A percentile compares a stretch with the other conserved stretches of the same genome.
phyloP scores from a whole-genome alignment of 2,329 filamentous ascomycete genomes.

The Oidium heveae region DNA sequence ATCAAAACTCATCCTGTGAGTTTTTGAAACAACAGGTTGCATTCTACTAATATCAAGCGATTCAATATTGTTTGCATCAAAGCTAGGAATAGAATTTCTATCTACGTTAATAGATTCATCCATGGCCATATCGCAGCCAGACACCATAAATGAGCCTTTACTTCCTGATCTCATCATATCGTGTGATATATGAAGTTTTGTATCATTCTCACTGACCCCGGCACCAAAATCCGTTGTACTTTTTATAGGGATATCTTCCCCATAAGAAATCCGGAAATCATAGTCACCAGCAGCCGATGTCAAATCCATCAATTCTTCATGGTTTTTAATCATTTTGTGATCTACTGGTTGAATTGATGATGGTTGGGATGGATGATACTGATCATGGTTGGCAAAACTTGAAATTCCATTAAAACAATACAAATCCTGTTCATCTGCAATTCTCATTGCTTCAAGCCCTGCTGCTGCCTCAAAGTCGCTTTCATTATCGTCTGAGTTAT shows the following conservation, averaged over 20 bases:
- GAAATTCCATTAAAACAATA: conserved; percentile 28
- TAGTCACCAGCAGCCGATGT: conserved; percentile 51
- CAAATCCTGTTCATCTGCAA: conserved; percentile 58
- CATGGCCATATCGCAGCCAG: not conserved
- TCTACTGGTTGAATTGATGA: conserved; percentile 29
- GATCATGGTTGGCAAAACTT: conserved; percentile 22
- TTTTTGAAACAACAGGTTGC: conserved; percentile 21
- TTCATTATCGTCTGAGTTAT: conserved; percentile 38
- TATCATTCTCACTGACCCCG: conserved; percentile 5
- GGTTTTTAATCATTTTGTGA: conserved; percentile 16
- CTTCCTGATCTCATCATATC: not conserved
- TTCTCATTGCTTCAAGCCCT: conserved; percentile 58
- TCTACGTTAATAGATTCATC: not conserved
- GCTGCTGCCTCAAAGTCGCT: conserved; percentile 74
- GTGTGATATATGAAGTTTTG: not conserved
- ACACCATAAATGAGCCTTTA: not conserved
- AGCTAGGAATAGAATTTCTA: conserved; percentile 20
- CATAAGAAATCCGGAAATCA: conserved; percentile 33
- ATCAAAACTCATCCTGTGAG: conserved; percentile 67
- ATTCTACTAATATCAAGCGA: not conserved
- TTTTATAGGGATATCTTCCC: conserved; percentile 17
- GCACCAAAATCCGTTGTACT: conserved; percentile 10
- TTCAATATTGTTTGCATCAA: conserved; percentile 11
- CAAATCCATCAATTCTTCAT: conserved; percentile 43
- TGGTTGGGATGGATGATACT: conserved; percentile 11